These are phyloP conservation scores for Lolium perenne DNA, from an alignment of 176 grass and related monocot genomes.

Conservation along the genomic window DNA sequence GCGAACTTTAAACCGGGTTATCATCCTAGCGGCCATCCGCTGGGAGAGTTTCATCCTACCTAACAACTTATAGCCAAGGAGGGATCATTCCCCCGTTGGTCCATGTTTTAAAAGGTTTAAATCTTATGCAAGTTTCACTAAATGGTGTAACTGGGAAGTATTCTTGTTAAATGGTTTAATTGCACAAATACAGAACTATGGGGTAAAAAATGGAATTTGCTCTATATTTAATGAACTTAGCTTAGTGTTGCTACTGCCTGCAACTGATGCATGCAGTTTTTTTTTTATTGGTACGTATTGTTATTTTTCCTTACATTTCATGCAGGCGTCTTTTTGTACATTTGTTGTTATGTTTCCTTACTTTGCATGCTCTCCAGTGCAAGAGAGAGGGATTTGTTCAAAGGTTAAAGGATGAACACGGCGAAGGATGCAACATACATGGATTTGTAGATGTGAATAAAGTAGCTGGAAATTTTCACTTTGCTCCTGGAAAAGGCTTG, in stretches of 20 bases:
- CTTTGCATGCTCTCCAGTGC: constrained; percentile 59
- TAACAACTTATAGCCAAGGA: too few relatives aligned
- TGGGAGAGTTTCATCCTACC: too few relatives aligned
- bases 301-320: background rate
- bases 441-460: constrained; percentile 97
- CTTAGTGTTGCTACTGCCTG: constrained; percentile 31
- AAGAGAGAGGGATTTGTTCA: constrained; percentile 95
- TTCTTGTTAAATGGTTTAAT: too few relatives aligned
- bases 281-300: background rate
- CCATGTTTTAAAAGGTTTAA: too few relatives aligned
- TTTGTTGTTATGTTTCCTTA: constrained; percentile 25
- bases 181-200: too few relatives aligned
- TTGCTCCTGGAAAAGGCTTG: constrained; percentile 95
- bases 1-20: too few relatives aligned
- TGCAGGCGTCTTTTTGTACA: background rate
- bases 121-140: too few relatives aligned
- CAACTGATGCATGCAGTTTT: background rate
- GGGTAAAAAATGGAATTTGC: too few relatives aligned
- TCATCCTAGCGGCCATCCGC: too few relatives aligned
- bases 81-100: too few relatives aligned
- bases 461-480: constrained; percentile 99
- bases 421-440: constrained; percentile 97
- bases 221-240: constrained; percentile 15
- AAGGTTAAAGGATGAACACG: constrained; percentile 91
- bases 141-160: too few relatives aligned